phyloP scores from a whole-genome alignment of 2,329 filamentous ascomycete species.

The Ophiostoma sp. region DNA sequence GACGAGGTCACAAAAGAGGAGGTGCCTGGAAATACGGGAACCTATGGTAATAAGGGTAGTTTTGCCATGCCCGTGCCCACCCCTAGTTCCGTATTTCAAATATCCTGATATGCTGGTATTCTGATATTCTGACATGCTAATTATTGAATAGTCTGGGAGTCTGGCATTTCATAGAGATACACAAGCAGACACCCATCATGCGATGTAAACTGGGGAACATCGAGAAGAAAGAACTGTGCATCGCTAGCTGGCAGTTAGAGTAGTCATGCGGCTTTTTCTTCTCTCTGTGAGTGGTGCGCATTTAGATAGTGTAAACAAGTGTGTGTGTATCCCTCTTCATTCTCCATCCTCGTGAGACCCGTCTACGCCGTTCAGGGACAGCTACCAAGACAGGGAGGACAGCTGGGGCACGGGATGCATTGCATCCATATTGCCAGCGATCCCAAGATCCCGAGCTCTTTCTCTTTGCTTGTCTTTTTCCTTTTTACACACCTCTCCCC shows the following conservation, averaged over 20 bases:
- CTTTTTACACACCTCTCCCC: not conserved
- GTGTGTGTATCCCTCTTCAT: not conserved
- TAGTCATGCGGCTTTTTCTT: not conserved
- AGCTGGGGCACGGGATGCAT: too few species aligned
- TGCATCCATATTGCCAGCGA: not conserved
- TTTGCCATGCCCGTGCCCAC: too few species aligned
- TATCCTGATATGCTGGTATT: too few species aligned
- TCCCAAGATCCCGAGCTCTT: too few species aligned
- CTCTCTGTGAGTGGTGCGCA: constrained; percentile 7
- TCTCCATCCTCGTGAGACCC: not conserved
- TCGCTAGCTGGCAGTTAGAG: not conserved
- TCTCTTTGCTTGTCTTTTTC: too few species aligned
- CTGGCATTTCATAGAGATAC: too few species aligned
- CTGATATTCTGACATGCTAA: too few species aligned
- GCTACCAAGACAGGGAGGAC: not conserved
- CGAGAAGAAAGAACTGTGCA: not conserved
- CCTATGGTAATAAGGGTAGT: too few species aligned
- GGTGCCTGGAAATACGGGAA: too few species aligned
- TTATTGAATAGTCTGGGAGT: too few species aligned
- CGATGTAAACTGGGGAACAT: not conserved
- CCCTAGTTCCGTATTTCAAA: too few species aligned
- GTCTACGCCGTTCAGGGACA: not conserved
- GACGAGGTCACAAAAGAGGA: too few species aligned
- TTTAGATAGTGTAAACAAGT: not conserved
- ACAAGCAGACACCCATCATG: not conserved